Base-by-base conservation (phyloP, 305 asterid genomes). In the Ilex paraguariensis region DNA sequence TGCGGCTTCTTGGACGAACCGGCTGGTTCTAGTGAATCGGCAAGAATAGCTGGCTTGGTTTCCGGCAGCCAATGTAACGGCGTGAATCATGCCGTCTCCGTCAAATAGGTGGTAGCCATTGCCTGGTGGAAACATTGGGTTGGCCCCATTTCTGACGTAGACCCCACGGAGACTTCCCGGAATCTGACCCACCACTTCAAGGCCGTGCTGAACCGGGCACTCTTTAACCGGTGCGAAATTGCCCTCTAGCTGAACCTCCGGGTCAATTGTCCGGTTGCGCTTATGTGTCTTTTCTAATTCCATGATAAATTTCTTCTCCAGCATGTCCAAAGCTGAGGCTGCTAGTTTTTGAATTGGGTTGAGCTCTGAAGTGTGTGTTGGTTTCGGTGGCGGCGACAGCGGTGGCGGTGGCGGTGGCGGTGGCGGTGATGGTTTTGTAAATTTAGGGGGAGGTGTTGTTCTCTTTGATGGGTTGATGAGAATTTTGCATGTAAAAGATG, bases 21-120 rank as follows among this genome's bases (percentile, higher is more conserved):
- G 81, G 72, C 66, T 79, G 0, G 90, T 86, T 32, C 16, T 69
- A 32, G 79, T 81, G 77, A 83, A 83, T 51, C 90, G 80, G 71
- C 88, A 81, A 0, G 83, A 67, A 14, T 86, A 86, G 61, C 84
- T 74, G 17, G 86, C 90, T 7, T 14, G 66, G 16, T 73, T 72
- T 9, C 65, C 74, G 0, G 62, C 57, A 3, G 61, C 54, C 1
- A 83, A 46, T 0, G 64, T 79, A 48, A 86, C 75, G 7, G 83
- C 94, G 30, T 86, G 90, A 46, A 86, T 71, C 88, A 86, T 86
- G 56, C 90, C 86, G 28, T 85, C 93, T 1, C 93, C 93, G 62
- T 85, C 90, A 57, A 86, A 86, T 15, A 83, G 74, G 58, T 86
- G 94, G 82, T 81, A 88, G 17, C 94, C 85, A 55, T 68, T 67